Conservation (phyloP, 768 basidiomycete genomes). For the Mycena vulgaris region DNA sequence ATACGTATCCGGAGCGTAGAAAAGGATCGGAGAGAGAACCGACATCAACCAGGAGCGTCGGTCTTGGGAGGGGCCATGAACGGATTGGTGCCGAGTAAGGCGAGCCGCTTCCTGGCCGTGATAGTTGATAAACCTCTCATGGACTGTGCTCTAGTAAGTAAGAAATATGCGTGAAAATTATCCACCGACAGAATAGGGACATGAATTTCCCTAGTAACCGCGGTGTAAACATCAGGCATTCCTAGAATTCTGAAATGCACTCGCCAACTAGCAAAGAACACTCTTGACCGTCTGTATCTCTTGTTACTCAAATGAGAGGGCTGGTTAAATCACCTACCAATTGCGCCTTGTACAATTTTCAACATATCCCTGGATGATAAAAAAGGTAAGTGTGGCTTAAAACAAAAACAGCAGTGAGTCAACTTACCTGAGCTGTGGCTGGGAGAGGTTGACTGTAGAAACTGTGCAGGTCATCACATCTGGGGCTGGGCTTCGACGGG, state of each 20-base stretch:
- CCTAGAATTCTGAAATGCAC: background rate
- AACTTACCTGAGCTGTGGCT: slow-evolving; percentile 2
- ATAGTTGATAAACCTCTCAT: slow-evolving; percentile 57
- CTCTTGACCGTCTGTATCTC: slow-evolving; percentile 8
- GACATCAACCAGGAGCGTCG: slow-evolving; percentile 51
- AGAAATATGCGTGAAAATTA: background rate
- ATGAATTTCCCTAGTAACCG: slow-evolving; percentile 11
- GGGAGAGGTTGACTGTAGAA: slow-evolving; percentile 5
- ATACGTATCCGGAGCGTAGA: slow-evolving; percentile 61
- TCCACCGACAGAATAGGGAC: slow-evolving; percentile 10
- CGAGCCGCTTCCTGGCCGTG: slow-evolving; percentile 62
- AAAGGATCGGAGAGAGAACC: slow-evolving; percentile 57
- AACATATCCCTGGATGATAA: background rate
- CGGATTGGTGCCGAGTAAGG: slow-evolving; percentile 51
- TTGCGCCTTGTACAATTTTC: background rate
- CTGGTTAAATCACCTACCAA: background rate
- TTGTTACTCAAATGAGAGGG: background rate
- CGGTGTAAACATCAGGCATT: background rate
- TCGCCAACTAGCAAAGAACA: background rate
- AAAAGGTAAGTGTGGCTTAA: background rate
- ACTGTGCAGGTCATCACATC: background rate
- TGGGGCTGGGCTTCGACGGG: background rate
- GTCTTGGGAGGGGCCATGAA: slow-evolving; percentile 45
- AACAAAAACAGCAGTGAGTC: background rate
- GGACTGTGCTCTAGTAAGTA: slow-evolving; percentile 43